phyloP scores from a whole-genome alignment of 306 rosid species.

The Benincasa hispida region DNA sequence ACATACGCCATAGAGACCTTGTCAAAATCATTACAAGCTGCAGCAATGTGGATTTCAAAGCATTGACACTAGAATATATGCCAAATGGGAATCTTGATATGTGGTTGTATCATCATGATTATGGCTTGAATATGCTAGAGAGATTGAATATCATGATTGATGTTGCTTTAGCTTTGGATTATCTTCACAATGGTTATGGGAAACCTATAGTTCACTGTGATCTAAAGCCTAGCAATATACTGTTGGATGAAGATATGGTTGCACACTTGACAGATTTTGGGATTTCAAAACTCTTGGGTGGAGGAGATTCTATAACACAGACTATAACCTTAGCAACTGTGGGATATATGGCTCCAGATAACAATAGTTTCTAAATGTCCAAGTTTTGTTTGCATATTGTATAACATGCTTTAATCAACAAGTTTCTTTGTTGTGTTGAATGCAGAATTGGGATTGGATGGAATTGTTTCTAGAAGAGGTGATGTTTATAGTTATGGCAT shows the following conservation, averaged over 20 bases:
- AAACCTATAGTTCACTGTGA: slow-evolving; percentile 30
- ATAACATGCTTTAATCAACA: neutral
- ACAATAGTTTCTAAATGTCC: neutral
- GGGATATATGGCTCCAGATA: slow-evolving; percentile 43
- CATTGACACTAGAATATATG: slow-evolving; percentile 12
- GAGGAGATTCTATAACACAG: slow-evolving; percentile 8
- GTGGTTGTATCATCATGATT: neutral
- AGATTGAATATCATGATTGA: slow-evolving; percentile 16
- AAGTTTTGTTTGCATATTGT: neutral
- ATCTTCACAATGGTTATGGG: slow-evolving; percentile 27
- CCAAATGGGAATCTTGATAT: slow-evolving; percentile 11
- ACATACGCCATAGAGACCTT: slow-evolving; percentile 15
- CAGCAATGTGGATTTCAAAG: slow-evolving; percentile 12
- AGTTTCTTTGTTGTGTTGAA: neutral
- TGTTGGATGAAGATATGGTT: slow-evolving; percentile 32
- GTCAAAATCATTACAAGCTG: slow-evolving; percentile 12
- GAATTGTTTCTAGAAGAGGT: slow-evolving; percentile 19
- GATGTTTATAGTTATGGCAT: slow-evolving; percentile 35
- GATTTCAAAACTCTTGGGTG: slow-evolving; percentile 25
- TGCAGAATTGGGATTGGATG: slow-evolving; percentile 23
- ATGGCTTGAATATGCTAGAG: neutral
- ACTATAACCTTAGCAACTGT: slow-evolving; percentile 28
- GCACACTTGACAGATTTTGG: slow-evolving; percentile 27
- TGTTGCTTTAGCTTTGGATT: slow-evolving; percentile 18
- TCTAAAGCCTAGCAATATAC: slow-evolving; percentile 28